Percentiles rank a stretch among this genome's conserved stretches.
Evolutionary conservation across 225 moss, liverwort and hornwort species (phyloP).

Genomic region (Rhytidiadelphus loreus): DNA sequence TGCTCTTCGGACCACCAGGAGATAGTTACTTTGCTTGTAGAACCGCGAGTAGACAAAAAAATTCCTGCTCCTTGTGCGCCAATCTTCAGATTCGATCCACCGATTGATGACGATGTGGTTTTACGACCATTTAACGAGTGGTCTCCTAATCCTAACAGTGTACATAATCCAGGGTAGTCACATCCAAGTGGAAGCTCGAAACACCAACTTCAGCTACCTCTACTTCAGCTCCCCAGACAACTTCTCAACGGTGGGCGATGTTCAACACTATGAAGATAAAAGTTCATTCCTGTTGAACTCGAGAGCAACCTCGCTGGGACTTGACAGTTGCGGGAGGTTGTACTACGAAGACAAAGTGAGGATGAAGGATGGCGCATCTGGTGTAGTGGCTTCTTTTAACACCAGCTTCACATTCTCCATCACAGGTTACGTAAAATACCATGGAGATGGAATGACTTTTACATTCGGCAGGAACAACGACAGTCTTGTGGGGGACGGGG

Average conservation of each 20-base stretch:
- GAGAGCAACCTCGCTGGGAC: not conserved
- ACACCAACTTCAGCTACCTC: not conserved
- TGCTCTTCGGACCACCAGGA: not conserved
- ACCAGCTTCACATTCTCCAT: constrained; percentile 18
- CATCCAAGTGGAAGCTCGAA: not conserved
- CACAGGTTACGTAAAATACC: not conserved
- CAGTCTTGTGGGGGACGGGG: not conserved
- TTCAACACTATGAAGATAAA: not conserved
- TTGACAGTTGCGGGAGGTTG: not conserved
- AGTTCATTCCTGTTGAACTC: not conserved
- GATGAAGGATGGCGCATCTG: not conserved
- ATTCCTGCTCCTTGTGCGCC: not conserved
- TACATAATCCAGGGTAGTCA: not conserved
- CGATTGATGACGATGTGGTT: not conserved
- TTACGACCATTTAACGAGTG: not conserved
- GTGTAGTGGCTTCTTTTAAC: constrained; percentile 6
- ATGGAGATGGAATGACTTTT: constrained; percentile 37
- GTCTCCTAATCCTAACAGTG: not conserved
- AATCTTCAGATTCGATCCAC: not conserved
- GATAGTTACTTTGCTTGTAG: not conserved
- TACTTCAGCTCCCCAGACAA: not conserved
- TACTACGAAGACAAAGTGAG: not conserved
- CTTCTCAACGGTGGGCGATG: not conserved
- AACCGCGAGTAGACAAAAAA: not conserved
- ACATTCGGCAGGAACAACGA: not conserved